Percentiles rank a stretch among this genome's conserved stretches.
Evolutionary conservation across 495 filamentous ascomycete genomes (phyloP).

Genomic region (Penicillium argentinense): DNA sequence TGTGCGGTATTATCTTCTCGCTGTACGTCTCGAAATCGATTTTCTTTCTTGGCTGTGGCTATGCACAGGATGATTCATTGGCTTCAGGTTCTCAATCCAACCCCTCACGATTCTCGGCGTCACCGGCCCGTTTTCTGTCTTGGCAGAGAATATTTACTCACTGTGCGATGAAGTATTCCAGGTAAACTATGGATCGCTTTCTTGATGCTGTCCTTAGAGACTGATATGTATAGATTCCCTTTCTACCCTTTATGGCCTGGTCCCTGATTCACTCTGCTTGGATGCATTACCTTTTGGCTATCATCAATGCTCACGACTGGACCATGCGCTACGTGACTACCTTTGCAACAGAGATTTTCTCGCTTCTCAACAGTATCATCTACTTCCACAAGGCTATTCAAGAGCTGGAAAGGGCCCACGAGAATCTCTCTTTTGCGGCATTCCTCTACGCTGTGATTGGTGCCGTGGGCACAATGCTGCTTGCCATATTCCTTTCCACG

Average conservation of each 20-base stretch:
- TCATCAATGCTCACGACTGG: conserved; percentile 74
- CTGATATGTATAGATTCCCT: conserved; percentile 50
- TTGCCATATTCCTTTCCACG: conserved; percentile 64
- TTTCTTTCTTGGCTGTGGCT: neutral
- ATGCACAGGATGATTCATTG: neutral
- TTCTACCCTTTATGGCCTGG: conserved; percentile 75
- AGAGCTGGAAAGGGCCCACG: conserved; percentile 63
- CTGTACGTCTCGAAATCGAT: conserved; percentile 43
- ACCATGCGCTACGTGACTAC: conserved; percentile 76
- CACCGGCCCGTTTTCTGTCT: conserved; percentile 71
- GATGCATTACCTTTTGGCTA: conserved; percentile 69
- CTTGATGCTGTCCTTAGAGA: neutral
- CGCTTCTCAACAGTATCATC: conserved; percentile 69
- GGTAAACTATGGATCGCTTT: conserved; percentile 29
- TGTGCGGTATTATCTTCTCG: conserved; percentile 67
- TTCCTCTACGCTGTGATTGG: conserved; percentile 73
- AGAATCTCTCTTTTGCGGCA: conserved; percentile 59
- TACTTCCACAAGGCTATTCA: conserved; percentile 76
- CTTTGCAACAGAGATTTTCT: conserved; percentile 71
- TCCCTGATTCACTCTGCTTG: conserved; percentile 67
- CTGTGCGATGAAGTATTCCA: conserved; percentile 58
- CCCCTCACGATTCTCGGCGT: conserved; percentile 72
- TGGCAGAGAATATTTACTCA: conserved; percentile 68
- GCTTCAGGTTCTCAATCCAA: conserved; percentile 59
- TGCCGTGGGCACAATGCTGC: conserved; percentile 65